Percentiles rank a stretch among this genome's conserved stretches.
Evolutionary conservation across 345 rosid genomes (phyloP).

Genomic region (Linum tenue): DNA sequence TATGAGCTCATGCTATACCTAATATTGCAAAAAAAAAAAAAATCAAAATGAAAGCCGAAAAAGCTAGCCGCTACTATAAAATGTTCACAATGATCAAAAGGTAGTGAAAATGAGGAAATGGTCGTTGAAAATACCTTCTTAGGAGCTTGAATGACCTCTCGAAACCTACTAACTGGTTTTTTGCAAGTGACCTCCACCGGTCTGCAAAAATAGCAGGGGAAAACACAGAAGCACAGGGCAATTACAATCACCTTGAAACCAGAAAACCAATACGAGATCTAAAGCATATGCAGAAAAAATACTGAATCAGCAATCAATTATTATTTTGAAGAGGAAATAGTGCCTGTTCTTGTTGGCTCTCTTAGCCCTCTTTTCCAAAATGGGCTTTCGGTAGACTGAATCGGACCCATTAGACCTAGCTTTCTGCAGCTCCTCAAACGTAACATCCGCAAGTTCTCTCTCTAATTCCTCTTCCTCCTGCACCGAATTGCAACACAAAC

Average conservation of each 20-base stretch:
- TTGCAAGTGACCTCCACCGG: constrained; percentile 68
- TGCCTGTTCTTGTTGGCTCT: constrained; percentile 78
- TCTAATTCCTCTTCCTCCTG: constrained; percentile 45
- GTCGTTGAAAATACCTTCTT: constrained; percentile 40
- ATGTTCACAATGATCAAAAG: not conserved
- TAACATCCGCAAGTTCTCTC: constrained; percentile 56
- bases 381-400: constrained; percentile 25
- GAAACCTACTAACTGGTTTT: constrained; percentile 63
- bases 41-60: not conserved
- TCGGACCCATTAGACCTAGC: constrained; percentile 64
- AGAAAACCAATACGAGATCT: not conserved
- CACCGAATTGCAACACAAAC: not conserved
- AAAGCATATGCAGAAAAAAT: not conserved
- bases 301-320: not conserved
- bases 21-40: not conserved
- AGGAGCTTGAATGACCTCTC: constrained; percentile 72
- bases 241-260: not conserved
- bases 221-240: not conserved
- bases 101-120: not conserved
- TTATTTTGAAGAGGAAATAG: not conserved
- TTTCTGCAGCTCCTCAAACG: constrained; percentile 73
- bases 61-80: not conserved
- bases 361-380: constrained; percentile 31
- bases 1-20: not conserved
- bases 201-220: constrained; percentile 22